Evolutionary conservation across 164 flowering plant genomes (phyloP).

Genomic region (Liquidambar formosana): DNA sequence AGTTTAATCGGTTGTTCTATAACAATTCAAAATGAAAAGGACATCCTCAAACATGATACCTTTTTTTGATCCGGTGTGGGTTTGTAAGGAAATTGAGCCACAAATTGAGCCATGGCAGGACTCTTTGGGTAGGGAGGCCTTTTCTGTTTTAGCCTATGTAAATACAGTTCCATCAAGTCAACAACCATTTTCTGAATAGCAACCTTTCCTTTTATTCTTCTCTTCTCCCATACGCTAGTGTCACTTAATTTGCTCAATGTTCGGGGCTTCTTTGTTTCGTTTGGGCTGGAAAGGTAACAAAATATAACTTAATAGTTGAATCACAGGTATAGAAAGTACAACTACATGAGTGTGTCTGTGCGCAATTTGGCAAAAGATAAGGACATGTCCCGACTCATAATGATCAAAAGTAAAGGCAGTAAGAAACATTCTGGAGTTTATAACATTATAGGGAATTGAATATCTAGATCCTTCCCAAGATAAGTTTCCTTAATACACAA

Average conservation of each 20-base stretch:
- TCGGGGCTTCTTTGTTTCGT: conserved; percentile 73
- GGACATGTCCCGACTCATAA: background rate
- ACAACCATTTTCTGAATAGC: conserved; percentile 98
- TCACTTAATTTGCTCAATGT: conserved; percentile 84
- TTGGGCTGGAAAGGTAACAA: conserved; percentile 60
- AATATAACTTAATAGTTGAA: background rate
- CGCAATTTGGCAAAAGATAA: background rate
- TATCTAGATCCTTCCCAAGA: no score
- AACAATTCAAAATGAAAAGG: no score
- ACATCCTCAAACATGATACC: conserved; percentile 37
- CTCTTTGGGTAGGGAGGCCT: conserved; percentile 81
- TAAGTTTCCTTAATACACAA: no score
- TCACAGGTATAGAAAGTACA: background rate
- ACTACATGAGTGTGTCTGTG: background rate
- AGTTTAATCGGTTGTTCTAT: no score
- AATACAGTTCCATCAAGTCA: conserved; percentile 91
- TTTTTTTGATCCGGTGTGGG: conserved; percentile 94
- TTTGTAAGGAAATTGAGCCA: conserved; percentile 72
- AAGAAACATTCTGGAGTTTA: no score
- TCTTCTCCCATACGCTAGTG: conserved; percentile 83
- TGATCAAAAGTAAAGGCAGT: no score
- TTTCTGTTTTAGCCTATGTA: conserved; percentile 82
- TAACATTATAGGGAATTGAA: no score
- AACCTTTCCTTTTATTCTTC: conserved; percentile 87
- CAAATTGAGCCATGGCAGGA: conserved; percentile 58